Evolutionary conservation across 192 early-diverging fungal species (phyloP).

Genomic region (Piromyces finnis): DNA sequence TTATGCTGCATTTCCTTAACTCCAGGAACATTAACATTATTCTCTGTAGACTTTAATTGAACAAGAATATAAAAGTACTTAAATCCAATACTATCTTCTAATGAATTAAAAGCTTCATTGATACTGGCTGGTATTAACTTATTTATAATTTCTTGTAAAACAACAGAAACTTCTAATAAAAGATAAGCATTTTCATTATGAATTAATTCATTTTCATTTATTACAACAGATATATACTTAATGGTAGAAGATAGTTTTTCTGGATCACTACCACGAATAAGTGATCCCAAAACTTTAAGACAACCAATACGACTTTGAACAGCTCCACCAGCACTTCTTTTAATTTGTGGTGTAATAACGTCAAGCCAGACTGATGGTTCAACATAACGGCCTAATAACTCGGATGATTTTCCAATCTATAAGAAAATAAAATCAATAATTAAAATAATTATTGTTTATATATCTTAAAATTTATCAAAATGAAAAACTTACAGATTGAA

Average conservation of each 20-base stretch:
- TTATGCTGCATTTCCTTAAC: neutral
- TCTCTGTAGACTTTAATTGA: neutral
- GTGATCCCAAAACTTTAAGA: slow-evolving; percentile 7
- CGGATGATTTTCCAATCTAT: slow-evolving; percentile 10
- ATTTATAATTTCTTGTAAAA: slow-evolving; percentile 9
- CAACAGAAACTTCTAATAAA: slow-evolving; percentile 9
- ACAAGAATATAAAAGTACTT: neutral
- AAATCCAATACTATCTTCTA: neutral
- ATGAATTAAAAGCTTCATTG: neutral
- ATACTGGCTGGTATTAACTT: slow-evolving; percentile 1
- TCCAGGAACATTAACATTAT: neutral
- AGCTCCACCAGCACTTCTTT: slow-evolving; percentile 10
- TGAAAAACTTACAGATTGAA: slow-evolving; percentile 13
- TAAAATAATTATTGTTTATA: no score
- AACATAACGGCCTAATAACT: slow-evolving; percentile 19
- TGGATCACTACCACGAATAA: slow-evolving; percentile 12
- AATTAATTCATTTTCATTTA: slow-evolving; percentile 16
- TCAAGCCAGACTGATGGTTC: slow-evolving; percentile 16
- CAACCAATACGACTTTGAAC: slow-evolving; percentile 17
- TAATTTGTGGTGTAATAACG: slow-evolving; percentile 12
- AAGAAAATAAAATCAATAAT: neutral
- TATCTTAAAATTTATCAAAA: no score
- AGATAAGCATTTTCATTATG: slow-evolving; percentile 16
- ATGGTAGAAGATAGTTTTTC: neutral
- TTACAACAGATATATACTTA: slow-evolving; percentile 2